phyloP scores from a whole-genome alignment of 75 land plant species.

The Selaginella moellendorffii region DNA sequence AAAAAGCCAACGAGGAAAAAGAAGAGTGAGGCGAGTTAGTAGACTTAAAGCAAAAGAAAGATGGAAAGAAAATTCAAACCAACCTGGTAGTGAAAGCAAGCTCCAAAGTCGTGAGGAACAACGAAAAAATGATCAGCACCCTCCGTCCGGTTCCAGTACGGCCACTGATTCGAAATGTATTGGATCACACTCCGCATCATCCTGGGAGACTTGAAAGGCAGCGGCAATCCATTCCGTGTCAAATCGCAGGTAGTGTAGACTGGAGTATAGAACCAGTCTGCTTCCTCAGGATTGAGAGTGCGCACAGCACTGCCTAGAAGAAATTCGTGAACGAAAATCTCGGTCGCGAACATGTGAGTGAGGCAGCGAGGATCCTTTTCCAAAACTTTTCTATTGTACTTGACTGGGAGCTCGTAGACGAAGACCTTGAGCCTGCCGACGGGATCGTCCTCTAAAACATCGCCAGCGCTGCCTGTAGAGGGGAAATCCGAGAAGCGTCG shows the following conservation, averaged over 20 bases:
- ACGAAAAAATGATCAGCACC: constrained; percentile 23
- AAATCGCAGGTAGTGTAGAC: constrained; percentile 20
- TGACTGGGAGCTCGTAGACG: constrained; percentile 5
- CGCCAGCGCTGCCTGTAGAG: constrained; percentile 53
- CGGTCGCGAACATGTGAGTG: constrained; percentile 10
- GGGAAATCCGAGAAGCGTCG: not conserved
- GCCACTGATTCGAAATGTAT: constrained; percentile 18
- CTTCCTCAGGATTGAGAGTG: constrained; percentile 20
- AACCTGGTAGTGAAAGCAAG: constrained; percentile 19
- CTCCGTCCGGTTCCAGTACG: constrained; percentile 21
- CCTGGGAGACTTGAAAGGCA: constrained; percentile 20
- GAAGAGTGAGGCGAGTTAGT: too few relatives aligned
- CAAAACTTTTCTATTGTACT: not conserved
- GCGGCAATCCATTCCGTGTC: constrained; percentile 22
- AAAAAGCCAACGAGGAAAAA: too few relatives aligned
- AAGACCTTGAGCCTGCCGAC: constrained; percentile 36
- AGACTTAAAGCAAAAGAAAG: too few relatives aligned
- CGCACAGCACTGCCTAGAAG: constrained; percentile 8
- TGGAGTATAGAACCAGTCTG: constrained; percentile 21
- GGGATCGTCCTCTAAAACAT: constrained; percentile 59
- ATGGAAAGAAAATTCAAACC: not conserved
- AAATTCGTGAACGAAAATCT: constrained; percentile 5
- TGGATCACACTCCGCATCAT: constrained; percentile 24
- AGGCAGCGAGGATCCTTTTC: constrained; percentile 9
- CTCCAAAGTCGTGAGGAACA: constrained; percentile 18